A percentile compares a stretch with the other conserved stretches of the same genome.
Evolutionary conservation across 1,284 basidiomycete species (phyloP).

Genomic region (Stygiomarasmius scandens): DNA sequence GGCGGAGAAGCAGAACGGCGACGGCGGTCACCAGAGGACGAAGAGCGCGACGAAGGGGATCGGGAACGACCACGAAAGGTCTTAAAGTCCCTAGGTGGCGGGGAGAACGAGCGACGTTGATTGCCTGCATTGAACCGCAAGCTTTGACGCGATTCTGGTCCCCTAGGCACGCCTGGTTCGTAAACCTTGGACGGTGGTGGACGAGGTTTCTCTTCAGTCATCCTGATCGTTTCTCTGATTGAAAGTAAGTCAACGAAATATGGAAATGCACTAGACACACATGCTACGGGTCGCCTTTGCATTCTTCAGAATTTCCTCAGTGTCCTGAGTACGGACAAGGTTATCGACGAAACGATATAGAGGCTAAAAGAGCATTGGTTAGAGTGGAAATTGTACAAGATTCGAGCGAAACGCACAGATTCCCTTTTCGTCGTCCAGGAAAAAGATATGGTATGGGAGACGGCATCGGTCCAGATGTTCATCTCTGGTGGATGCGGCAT

Average conservation of each 20-base stretch:
- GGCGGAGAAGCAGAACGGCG: too few species aligned
- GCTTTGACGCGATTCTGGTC: neutral
- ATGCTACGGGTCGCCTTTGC: neutral
- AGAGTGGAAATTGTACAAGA: neutral
- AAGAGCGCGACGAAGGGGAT: too few species aligned
- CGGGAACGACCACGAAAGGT: too few species aligned
- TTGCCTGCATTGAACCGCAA: too few species aligned
- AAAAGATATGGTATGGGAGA: neutral
- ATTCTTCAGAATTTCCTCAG: neutral
- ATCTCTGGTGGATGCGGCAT: constrained; percentile 10
- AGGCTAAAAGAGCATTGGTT: neutral
- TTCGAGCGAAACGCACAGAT: neutral
- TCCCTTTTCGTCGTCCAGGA: neutral
- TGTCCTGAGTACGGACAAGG: neutral
- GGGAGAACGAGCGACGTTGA: too few species aligned
- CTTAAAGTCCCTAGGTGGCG: too few species aligned
- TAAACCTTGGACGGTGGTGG: neutral
- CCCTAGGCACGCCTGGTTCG: neutral
- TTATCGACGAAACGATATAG: neutral
- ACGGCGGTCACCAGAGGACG: too few species aligned
- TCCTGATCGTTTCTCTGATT: neutral
- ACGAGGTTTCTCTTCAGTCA: neutral
- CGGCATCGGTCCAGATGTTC: neutral
- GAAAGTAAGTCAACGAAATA: neutral
- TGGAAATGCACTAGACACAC: neutral